Conservation (phyloP, 1,284 basidiomycete species). For the Hemileia vastatrix region DNA sequence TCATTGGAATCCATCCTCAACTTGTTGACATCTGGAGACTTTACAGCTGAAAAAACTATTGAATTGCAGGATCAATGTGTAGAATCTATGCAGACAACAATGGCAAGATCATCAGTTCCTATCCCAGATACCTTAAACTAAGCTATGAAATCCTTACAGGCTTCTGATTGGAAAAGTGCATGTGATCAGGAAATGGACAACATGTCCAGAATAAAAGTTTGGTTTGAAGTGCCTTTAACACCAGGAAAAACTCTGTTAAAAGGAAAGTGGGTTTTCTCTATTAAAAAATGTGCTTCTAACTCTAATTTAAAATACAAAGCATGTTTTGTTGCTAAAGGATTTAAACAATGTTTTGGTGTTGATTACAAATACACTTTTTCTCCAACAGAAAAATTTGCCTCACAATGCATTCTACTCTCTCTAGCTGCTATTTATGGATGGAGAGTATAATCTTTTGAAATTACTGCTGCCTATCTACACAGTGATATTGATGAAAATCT, state of each 20-base stretch:
- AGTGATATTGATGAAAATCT: not conserved
- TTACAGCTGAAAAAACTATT: too few species aligned
- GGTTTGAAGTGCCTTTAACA: too few species aligned
- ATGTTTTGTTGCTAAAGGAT: not conserved
- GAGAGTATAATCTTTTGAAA: not conserved
- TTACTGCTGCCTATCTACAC: not conserved
- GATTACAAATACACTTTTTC: not conserved
- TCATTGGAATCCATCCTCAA: too few species aligned
- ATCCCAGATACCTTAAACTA: not conserved
- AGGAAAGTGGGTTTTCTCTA: not conserved
- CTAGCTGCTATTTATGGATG: not conserved
- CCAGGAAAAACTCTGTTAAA: too few species aligned
- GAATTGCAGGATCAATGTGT: too few species aligned
- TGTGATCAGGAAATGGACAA: not conserved
- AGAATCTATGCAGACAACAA: too few species aligned
- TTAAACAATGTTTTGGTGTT: not conserved
- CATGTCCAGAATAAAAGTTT: not conserved
- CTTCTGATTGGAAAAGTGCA: not conserved
- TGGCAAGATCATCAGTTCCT: too few species aligned
- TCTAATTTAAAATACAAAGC: not conserved
- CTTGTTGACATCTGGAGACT: too few species aligned
- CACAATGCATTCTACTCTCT: not conserved
- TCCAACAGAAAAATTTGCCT: not conserved
- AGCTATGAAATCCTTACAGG: not conserved
- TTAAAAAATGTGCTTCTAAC: not conserved